Conservation (phyloP, 768 basidiomycete genomes). For the Chalciporus piperatus region DNA sequence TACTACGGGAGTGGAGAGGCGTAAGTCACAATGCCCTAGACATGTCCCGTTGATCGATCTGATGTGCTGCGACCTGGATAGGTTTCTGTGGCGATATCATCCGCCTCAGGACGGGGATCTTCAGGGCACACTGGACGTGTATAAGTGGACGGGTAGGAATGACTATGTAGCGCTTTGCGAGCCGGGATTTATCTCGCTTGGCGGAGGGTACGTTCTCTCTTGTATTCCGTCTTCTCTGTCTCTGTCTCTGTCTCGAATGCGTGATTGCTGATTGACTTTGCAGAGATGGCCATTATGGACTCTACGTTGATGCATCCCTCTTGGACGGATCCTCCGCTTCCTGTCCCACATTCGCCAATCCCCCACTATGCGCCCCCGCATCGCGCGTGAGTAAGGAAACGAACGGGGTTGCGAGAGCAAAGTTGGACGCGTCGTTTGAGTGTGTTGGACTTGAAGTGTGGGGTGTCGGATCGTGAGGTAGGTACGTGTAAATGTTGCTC, state of each 20-base stretch:
- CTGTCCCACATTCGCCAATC: conserved; percentile 87
- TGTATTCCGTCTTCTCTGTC: neutral
- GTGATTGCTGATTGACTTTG: neutral
- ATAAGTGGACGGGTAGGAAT: conserved; percentile 85
- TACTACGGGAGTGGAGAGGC: conserved; percentile 93
- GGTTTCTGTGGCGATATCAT: conserved; percentile 75
- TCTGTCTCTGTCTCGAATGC: neutral
- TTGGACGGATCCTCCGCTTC: conserved; percentile 79
- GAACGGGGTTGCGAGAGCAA: conserved; percentile 25
- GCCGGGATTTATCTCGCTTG: conserved; percentile 76
- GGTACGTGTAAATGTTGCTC: too few species aligned
- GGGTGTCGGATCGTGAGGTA: conserved; percentile 53
- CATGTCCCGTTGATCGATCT: neutral
- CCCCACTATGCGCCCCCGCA: conserved; percentile 58
- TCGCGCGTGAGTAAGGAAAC: neutral
- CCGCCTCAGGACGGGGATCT: conserved; percentile 16
- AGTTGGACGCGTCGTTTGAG: conserved; percentile 67
- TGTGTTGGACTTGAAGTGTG: conserved; percentile 92
- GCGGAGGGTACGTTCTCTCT: conserved; percentile 85
- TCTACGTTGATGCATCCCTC: conserved; percentile 83
- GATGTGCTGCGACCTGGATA: conserved; percentile 23
- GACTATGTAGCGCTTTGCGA: conserved; percentile 89
- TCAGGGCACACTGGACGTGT: conserved; percentile 51
- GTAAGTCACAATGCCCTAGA: conserved; percentile 34
- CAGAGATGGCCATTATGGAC: conserved; percentile 84